These are phyloP conservation scores for Teratosphaeria destructans DNA, from an alignment of 2,329 filamentous ascomycete genomes.

Conservation along the genomic window DNA sequence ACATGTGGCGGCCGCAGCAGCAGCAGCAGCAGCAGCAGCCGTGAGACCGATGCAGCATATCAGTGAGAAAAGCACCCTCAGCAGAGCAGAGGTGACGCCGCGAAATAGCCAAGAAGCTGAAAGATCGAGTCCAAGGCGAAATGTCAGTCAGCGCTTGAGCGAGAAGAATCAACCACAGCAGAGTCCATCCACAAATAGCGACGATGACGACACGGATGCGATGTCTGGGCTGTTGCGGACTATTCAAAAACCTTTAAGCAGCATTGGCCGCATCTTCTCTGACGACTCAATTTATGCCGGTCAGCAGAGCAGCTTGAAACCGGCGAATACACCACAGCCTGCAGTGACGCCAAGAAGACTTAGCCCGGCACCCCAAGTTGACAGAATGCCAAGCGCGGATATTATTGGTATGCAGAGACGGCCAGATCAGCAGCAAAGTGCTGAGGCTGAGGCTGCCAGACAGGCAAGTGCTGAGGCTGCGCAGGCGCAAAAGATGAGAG, in stretches of 20 bases:
- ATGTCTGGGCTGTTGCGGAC: constrained; percentile 78
- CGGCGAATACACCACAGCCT: constrained; percentile 37
- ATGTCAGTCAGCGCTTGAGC: constrained; percentile 39
- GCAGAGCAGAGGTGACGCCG: constrained; percentile 48
- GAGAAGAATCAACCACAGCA: constrained; percentile 13
- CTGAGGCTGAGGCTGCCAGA: constrained; percentile 77
- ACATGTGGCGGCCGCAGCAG: constrained; percentile 17
- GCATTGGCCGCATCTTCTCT: constrained; percentile 89
- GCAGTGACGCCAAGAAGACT: constrained; percentile 38
- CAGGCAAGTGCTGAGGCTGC: constrained; percentile 86
- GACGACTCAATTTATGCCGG: constrained; percentile 40
- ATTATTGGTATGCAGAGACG: constrained; percentile 26
- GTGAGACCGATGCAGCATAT: constrained; percentile 25
- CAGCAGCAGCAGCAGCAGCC: constrained; percentile 23
- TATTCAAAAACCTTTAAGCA: constrained; percentile 81
- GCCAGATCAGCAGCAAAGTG: constrained; percentile 50
- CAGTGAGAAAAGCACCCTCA: constrained; percentile 41
- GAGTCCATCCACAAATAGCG: constrained; percentile 23
- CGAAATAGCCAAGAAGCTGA: constrained; percentile 51
- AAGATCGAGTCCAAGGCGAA: constrained; percentile 47
- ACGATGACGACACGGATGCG: constrained; percentile 63
- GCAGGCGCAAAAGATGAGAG: constrained; percentile 72
- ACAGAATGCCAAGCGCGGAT: constrained; percentile 13
- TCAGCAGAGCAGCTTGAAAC: constrained; percentile 14
- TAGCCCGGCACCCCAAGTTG: constrained; percentile 29